A percentile compares a stretch with the other conserved stretches of the same genome.
phyloP scores from a whole-genome alignment of 805 yeast genomes.

The Schizosaccharomyces octosporus region DNA sequence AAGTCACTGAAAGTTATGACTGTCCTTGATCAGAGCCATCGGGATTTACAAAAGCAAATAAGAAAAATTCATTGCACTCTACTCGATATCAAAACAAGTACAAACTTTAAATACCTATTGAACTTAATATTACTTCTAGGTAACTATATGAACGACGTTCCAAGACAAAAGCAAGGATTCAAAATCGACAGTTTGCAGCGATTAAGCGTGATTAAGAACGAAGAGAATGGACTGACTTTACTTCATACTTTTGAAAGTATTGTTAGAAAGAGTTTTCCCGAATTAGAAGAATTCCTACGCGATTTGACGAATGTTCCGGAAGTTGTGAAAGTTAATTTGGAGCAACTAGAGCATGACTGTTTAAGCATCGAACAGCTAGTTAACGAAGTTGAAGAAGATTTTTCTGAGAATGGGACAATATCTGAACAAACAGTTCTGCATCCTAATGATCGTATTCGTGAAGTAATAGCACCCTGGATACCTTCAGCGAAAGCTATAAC shows the following conservation, averaged over 20 bases:
- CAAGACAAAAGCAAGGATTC: slow-evolving; percentile 84
- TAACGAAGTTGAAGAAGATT: background rate
- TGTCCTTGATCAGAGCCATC: background rate
- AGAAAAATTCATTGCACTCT: background rate
- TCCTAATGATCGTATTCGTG: background rate
- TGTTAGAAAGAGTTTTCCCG: slow-evolving; percentile 59
- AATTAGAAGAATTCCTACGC: background rate
- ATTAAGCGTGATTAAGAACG: slow-evolving; percentile 73
- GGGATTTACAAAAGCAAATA: background rate
- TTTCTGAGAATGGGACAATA: background rate
- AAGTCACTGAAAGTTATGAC: background rate
- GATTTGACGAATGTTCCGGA: background rate
- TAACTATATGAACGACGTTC: slow-evolving; percentile 78
- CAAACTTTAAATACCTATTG: slow-evolving; percentile 26
- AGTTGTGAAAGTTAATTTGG: background rate
- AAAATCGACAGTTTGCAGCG: slow-evolving; percentile 72
- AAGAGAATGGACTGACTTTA: slow-evolving; percentile 63
- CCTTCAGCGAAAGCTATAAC: background rate
- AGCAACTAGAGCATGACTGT: background rate
- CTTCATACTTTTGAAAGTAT: slow-evolving; percentile 78
- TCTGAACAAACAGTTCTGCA: background rate
- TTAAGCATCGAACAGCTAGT: background rate
- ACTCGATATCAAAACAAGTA: background rate
- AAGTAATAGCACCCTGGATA: background rate
- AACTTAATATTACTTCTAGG: slow-evolving; percentile 78